phyloP scores from a whole-genome alignment of 129 eudicot genomes.

The Lonicera japonica region DNA sequence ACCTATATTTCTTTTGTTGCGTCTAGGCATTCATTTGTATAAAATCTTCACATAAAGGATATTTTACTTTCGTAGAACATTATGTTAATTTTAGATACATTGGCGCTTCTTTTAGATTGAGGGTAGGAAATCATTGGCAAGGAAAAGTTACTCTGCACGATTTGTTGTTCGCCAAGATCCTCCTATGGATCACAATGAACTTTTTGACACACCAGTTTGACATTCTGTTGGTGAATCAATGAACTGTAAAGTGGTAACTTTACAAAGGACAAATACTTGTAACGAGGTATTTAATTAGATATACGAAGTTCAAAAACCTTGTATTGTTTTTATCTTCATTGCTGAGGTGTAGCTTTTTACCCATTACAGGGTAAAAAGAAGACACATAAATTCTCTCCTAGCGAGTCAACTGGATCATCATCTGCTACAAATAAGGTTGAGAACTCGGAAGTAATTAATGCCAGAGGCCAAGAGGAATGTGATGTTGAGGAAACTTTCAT shows the following conservation, averaged over 20 bases:
- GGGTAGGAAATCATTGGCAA: constrained; percentile 24
- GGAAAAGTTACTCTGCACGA: constrained; percentile 36
- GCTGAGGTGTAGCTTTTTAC: background rate
- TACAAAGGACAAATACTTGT: constrained; percentile 15
- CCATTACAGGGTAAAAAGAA: constrained; percentile 18
- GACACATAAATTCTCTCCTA: constrained; percentile 3
- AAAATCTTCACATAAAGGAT: no score
- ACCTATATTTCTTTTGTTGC: no score
- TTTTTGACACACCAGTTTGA: constrained; percentile 19
- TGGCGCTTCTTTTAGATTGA: constrained; percentile 17
- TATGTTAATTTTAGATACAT: no score
- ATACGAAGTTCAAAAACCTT: no score
- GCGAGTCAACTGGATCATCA: constrained; percentile 5
- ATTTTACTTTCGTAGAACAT: no score
- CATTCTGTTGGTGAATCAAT: constrained; percentile 14
- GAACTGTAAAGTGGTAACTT: background rate
- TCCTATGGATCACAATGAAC: constrained; percentile 31
- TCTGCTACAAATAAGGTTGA: constrained; percentile 15
- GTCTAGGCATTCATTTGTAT: no score
- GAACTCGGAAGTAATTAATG: constrained; percentile 8
- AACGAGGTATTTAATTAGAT: background rate
- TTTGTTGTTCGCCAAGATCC: constrained; percentile 37
- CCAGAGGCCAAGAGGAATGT: constrained; percentile 19
- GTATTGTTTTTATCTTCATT: no score
- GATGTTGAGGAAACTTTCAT: constrained; percentile 14